These are phyloP conservation scores for Prunus yedoensis DNA, from an alignment of 331 rosid species.

Conservation along the genomic window DNA sequence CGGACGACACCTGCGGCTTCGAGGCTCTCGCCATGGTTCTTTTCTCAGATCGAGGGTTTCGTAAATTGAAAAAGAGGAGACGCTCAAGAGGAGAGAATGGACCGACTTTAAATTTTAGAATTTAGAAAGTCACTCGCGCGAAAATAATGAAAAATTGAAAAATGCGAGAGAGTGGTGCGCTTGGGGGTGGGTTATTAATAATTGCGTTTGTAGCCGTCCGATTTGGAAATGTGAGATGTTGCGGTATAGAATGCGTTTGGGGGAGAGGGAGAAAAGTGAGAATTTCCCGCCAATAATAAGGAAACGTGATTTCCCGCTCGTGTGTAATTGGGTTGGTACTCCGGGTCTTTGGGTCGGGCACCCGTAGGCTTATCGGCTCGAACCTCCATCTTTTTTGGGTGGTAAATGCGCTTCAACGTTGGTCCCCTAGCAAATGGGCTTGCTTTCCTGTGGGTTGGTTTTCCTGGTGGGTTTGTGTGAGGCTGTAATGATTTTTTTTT, in stretches of 20 bases:
- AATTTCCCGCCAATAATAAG: conserved; percentile 74
- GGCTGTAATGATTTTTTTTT: too few species aligned
- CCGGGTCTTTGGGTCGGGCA: not conserved
- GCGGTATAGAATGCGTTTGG: conserved; percentile 34
- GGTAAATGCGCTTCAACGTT: too few species aligned
- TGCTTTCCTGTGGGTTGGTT: too few species aligned
- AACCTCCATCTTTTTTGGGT: not conserved
- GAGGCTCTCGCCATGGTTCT: conserved; percentile 62
- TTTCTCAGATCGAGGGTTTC: conserved; percentile 66
- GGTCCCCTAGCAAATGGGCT: too few species aligned
- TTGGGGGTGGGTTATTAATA: not conserved
- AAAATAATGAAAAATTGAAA: not conserved
- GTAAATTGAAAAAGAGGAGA: not conserved
- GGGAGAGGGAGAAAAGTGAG: not conserved
- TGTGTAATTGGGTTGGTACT: not conserved
- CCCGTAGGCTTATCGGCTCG: not conserved
- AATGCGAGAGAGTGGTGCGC: not conserved
- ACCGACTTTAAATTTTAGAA: conserved; percentile 1
- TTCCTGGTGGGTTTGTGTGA: too few species aligned
- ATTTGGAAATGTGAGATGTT: conserved; percentile 37
- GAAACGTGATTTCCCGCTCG: conserved; percentile 40
- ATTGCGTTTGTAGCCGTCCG: conserved; percentile 42
- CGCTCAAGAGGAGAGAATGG: conserved; percentile 2
- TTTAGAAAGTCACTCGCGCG: conserved; percentile 7
- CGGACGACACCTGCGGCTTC: conserved; percentile 56